phyloP scores from a whole-genome alignment of 83 land plant genomes.

The Isoetes engelmannii region DNA sequence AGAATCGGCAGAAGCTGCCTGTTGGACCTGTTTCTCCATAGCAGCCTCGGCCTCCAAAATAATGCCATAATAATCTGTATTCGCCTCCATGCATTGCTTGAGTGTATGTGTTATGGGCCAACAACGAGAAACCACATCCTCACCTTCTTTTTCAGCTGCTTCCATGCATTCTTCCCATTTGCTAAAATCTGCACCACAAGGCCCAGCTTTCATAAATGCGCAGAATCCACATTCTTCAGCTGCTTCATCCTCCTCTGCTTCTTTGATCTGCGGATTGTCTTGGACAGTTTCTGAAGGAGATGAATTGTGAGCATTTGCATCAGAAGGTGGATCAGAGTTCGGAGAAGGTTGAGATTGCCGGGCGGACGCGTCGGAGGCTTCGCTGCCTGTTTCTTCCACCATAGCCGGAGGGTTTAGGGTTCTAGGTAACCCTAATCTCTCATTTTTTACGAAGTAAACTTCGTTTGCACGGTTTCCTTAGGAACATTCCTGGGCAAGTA shows the following conservation, averaged over 20 bases:
- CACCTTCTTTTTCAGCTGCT: slow-evolving; percentile 8
- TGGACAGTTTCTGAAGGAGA: no score
- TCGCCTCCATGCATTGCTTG: slow-evolving; percentile 9
- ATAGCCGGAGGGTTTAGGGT: no score
- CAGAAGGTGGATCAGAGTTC: no score
- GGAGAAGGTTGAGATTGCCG: no score
- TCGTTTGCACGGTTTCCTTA: no score
- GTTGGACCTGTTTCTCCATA: slow-evolving; percentile 5
- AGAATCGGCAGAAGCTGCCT: neutral
- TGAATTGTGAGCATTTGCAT: no score
- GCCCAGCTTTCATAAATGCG: slow-evolving; percentile 1
- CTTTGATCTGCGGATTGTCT: neutral
- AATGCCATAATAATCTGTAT: slow-evolving; percentile 6
- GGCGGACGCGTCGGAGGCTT: no score
- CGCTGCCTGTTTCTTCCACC: no score
- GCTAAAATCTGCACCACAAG: neutral
- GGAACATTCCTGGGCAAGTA: no score
- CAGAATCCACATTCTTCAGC: slow-evolving; percentile 2
- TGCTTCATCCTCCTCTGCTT: neutral
- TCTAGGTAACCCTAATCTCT: no score
- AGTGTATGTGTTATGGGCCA: neutral
- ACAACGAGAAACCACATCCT: neutral
- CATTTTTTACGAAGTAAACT: no score
- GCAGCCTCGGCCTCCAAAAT: neutral
- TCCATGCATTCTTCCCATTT: neutral